Evolutionary conservation across 2,329 filamentous ascomycete genomes (phyloP), one percentile per base, ranked within the genome.

Genomic region (Pseudocercospora crystallina): DNA sequence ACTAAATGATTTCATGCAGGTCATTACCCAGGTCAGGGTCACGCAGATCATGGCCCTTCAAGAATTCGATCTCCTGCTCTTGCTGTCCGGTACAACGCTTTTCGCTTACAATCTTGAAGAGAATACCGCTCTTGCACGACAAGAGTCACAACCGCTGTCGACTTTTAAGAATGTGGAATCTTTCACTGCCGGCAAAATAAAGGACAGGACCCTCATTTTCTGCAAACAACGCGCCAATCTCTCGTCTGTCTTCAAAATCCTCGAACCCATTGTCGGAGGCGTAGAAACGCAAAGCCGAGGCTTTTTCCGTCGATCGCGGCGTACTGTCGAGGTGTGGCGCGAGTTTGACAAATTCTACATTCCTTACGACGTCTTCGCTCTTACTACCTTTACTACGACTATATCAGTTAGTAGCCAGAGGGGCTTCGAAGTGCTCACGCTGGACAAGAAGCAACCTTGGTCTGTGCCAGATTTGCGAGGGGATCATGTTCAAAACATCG

Each of bases 341-440:
- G 94, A 99, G 67, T 99, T 91, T 68, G 94, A 97, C 74, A 92
- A 97, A 61, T 99, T 99, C 72, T 97, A 97, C 73, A 90, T 99
- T 61, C 92, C 94, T 0, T 86, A 88, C 2, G 94, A 99, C 67
- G 96, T 90, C 70, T 95, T 87, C 71, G 90, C 89, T 39, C 87
- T 99, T 67, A 96, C 96, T 71, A 82, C 99, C 45, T 97, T 97
- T 80, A 89, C 96, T 69, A 90, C 87, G 0, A 95, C 90, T 54
- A 87, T 99, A 45, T 90, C 94, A 9, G 90, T 99, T 40, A 86
- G 89, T 13, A 97, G 92, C 1, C 81, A 89, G 37, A 89, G 90
- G 69, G 94, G 94, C 17, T 90, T 99, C 62, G 94, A 97, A 73
- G 87, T 97, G 58, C 82, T 99, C 69, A 97, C 90, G 0, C 79